Evolutionary conservation across 441 rosid species (phyloP).

Genomic region (Populus trichocarpa): DNA sequence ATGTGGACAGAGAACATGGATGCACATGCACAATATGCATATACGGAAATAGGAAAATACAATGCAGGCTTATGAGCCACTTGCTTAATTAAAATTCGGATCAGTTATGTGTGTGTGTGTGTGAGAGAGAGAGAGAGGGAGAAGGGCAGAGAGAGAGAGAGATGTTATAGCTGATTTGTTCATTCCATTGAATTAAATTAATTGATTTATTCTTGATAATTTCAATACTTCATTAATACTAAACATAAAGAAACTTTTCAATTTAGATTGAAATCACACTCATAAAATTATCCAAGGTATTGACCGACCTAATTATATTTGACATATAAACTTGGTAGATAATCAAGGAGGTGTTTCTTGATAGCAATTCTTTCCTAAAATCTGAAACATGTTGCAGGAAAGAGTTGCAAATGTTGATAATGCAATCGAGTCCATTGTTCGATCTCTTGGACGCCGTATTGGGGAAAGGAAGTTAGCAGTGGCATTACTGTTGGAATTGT

Average conservation of each 20-base stretch:
- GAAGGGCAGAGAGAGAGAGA: background rate
- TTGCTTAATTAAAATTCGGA: too few relatives aligned
- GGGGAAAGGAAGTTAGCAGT: constrained; percentile 58
- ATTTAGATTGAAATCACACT: background rate
- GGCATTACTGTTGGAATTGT: constrained; percentile 46
- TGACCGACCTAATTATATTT: background rate
- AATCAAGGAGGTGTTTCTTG: background rate
- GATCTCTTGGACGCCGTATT: constrained; percentile 53
- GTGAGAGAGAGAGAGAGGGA: too few relatives aligned
- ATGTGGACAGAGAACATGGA: background rate
- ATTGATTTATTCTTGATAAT: background rate
- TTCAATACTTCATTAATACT: background rate
- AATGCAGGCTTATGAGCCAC: too few relatives aligned
- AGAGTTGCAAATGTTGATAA: constrained; percentile 41
- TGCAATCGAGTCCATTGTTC: constrained; percentile 48
- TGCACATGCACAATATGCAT: background rate
- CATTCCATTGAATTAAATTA: background rate
- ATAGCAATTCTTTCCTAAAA: background rate
- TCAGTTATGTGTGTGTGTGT: background rate
- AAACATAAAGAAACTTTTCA: background rate
- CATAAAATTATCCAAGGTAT: background rate
- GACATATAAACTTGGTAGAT: background rate
- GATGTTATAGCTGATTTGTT: background rate
- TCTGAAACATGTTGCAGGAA: constrained; percentile 42
- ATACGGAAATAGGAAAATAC: background rate